A percentile compares a stretch with the other conserved stretches of the same genome.
Evolutionary conservation across 2,329 filamentous ascomycete species (phyloP).

Genomic region (Cordyceps farinosa): DNA sequence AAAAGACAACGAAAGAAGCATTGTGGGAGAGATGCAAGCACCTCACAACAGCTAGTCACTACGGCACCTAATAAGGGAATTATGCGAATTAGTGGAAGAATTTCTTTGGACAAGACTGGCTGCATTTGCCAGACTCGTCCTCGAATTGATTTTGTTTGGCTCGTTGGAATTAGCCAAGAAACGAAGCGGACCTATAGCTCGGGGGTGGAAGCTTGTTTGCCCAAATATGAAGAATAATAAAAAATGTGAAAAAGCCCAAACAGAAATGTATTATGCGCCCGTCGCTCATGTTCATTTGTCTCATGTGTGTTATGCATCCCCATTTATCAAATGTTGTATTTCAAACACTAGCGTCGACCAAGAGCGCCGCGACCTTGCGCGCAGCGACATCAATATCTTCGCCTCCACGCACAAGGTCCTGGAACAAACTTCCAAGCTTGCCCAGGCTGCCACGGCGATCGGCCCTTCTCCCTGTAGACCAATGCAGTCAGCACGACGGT

Average conservation of each 20-base stretch:
- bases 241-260: conserved; percentile 22
- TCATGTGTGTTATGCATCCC: conserved; percentile 10
- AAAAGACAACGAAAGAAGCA: not conserved
- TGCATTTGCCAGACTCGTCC: not conserved
- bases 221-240: not conserved
- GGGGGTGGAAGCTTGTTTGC: not conserved
- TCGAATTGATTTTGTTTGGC: conserved; percentile 1
- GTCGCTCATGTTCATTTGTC: conserved; percentile 7
- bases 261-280: conserved; percentile 17
- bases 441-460: conserved; percentile 55
- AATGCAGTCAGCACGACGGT: conserved; percentile 20
- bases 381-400: conserved; percentile 56
- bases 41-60: not conserved
- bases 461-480: conserved; percentile 52
- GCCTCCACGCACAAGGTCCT: conserved; percentile 52
- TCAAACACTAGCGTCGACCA: conserved; percentile 33
- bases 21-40: not conserved
- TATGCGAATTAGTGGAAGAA: not conserved
- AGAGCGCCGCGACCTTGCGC: conserved; percentile 56
- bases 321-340: not conserved
- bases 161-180: not conserved
- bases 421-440: conserved; percentile 58
- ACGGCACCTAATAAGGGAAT: not conserved
- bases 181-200: not conserved
- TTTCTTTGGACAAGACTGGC: not conserved